Percentiles rank a stretch among this genome's conserved stretches.
Conservation (phyloP, 2,329 filamentous ascomycete genomes). For the Piedraia hortae region DNA sequence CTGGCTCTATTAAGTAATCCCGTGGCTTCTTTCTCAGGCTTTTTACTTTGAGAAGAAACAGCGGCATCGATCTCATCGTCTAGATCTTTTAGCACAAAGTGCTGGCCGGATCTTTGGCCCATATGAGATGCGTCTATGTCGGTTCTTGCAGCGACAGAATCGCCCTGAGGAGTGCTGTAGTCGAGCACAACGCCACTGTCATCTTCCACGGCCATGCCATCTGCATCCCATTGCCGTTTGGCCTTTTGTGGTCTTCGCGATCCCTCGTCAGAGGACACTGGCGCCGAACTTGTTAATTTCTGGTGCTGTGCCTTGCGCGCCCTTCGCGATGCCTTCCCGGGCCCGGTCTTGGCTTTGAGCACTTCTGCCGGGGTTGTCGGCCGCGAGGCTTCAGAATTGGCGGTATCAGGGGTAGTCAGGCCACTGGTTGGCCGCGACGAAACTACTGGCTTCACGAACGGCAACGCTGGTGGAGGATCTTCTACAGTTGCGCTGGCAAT, state of each 20-base stretch:
- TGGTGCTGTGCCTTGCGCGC: slow-evolving; percentile 39
- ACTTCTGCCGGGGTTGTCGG: slow-evolving; percentile 41
- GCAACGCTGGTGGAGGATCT: slow-evolving; percentile 20
- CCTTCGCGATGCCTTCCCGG: slow-evolving; percentile 54
- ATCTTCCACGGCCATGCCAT: slow-evolving; percentile 65
- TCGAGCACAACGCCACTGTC: slow-evolving; percentile 54
- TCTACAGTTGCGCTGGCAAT: slow-evolving; percentile 7
- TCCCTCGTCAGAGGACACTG: slow-evolving; percentile 57
- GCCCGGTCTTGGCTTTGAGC: slow-evolving; percentile 45
- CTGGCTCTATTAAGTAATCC: slow-evolving; percentile 56
- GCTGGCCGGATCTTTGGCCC: slow-evolving; percentile 61
- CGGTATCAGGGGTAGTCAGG: slow-evolving; percentile 35
- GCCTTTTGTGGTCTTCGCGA: slow-evolving; percentile 25
- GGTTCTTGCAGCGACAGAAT: slow-evolving; percentile 26
- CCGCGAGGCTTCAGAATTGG: slow-evolving; percentile 49
- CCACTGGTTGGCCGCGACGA: slow-evolving; percentile 2
- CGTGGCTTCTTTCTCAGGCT: slow-evolving; percentile 14
- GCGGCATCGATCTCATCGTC: slow-evolving; percentile 86
- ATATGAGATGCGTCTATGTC: slow-evolving; percentile 53
- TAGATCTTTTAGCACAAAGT: slow-evolving; percentile 80
- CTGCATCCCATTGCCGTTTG: slow-evolving; percentile 73
- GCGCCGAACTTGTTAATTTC: slow-evolving; percentile 19
- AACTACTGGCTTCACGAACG: slow-evolving; percentile 19
- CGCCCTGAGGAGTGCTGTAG: slow-evolving; percentile 48
- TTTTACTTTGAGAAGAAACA: slow-evolving; percentile 45